Evolutionary conservation across 371 early-diverging fungal genomes (phyloP), one percentile per base, ranked within the genome.

Genomic region (Mucor irregularis): DNA sequence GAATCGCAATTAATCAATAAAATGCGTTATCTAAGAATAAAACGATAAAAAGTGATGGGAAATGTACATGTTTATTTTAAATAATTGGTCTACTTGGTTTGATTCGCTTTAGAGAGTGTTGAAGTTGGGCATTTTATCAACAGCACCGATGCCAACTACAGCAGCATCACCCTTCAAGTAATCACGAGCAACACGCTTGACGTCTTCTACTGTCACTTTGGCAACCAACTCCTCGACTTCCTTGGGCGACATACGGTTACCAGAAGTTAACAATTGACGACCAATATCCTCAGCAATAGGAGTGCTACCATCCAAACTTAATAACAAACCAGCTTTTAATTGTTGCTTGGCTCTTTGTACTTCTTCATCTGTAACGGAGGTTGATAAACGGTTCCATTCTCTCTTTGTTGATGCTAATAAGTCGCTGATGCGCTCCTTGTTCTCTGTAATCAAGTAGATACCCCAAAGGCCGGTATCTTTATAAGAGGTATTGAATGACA

Each of bases 381-480:
- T 86, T 58, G 90, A 85, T 53, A 97, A 83, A 50, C 97, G 89
- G 56, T 78, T 81, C 95, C 96, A 97, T 78, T 97, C 96, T 65
- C 90, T 88, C 60, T 90, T 89, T 40, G 93, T 88, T 64, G 85
- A 84, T 74, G 90, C 87, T 39, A 92, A 73, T 44, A 96, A 78
- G 60, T 97, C 96, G 67, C 93, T 94, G 53, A 97, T 78, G 52
- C 84, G 71, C 54, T 77, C 81, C 62, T 79, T 77, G 82, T 93
- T 89, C 72, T 96, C 93, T 30, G 91, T 83, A 31, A 91, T 87
- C 50, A 92, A 66, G 79, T 98, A 98, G 64, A 95, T 90, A 50
- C 99, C 99, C 83, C 93, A 98, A 45, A 98, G 82, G 43, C 97
- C 98, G n/a, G 97, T 97, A 73, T 98, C 98, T 47, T 91, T 89